Evolutionary conservation across 306 rosid species (phyloP).

Genomic region (Boehmeria nivea): DNA sequence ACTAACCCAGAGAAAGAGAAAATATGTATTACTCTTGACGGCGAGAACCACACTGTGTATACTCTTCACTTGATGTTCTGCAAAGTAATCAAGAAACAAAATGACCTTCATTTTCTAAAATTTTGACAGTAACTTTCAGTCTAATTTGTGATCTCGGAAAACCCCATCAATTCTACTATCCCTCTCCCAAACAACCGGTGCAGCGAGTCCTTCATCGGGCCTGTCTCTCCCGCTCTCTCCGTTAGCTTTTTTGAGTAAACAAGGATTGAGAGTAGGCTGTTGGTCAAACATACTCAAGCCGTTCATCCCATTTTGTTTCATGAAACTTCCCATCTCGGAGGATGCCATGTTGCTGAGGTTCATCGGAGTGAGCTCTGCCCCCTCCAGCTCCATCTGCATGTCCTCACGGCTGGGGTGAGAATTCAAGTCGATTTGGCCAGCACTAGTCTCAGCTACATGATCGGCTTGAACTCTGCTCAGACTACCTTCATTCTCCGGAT

Average conservation of each 20-base stretch:
- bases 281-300: constrained; percentile 24
- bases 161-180: constrained; percentile 37
- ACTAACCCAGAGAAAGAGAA: neutral
- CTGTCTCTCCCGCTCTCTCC: constrained; percentile 37
- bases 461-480: constrained; percentile 31
- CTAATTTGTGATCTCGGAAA: constrained; percentile 33
- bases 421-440: constrained; percentile 77
- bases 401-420: constrained; percentile 63
- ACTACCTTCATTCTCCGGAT: constrained; percentile 33
- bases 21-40: neutral
- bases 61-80: too few relatives aligned
- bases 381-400: too few relatives aligned
- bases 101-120: constrained; percentile 21
- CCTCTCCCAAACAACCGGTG: constrained; percentile 37
- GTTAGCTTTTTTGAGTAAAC: constrained; percentile 28
- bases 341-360: constrained; percentile 34
- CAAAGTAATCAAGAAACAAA: constrained; percentile 9
- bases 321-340: constrained; percentile 22
- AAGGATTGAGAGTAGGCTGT: constrained; percentile 31
- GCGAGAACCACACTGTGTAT: neutral
- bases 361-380: constrained; percentile 36
- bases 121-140: constrained; percentile 22
- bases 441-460: constrained; percentile 40
- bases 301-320: constrained; percentile 33
- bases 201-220: constrained; percentile 34